Percentiles rank a stretch among this genome's conserved stretches.
These are phyloP conservation scores for Serendipita sp. DNA, from an alignment of 768 basidiomycete species.

Conservation along the genomic window DNA sequence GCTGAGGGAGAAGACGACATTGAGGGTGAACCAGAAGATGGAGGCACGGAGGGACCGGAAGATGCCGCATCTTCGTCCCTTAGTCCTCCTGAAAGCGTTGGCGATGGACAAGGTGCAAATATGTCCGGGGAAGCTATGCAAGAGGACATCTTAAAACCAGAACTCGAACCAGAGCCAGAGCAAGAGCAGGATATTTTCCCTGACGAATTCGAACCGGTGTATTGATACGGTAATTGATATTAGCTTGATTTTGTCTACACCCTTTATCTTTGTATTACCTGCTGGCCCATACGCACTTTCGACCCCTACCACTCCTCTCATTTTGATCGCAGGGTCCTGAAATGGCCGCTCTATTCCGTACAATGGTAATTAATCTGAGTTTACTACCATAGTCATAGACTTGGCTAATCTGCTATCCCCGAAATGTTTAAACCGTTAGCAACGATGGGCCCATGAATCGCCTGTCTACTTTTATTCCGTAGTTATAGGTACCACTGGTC, in stretches of 20 bases:
- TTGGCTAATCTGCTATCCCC: background rate
- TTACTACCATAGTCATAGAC: background rate
- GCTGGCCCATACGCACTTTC: background rate
- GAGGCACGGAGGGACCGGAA: background rate
- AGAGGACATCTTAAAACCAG: too few relatives aligned
- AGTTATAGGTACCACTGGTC: constrained; percentile 58
- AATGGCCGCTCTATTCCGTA: background rate
- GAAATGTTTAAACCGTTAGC: constrained; percentile 29
- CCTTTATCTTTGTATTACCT: background rate
- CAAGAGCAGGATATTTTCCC: background rate
- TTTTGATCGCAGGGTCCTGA: background rate
- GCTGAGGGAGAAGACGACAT: background rate
- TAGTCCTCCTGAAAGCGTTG: background rate
- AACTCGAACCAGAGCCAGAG: too few relatives aligned
- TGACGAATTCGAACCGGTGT: background rate
- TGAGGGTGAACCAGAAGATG: background rate
- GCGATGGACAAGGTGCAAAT: background rate
- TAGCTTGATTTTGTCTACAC: background rate
- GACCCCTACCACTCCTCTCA: background rate
- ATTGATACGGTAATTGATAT: background rate
- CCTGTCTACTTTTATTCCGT: constrained; percentile 84
- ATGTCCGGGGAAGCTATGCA: too few relatives aligned
- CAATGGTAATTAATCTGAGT: too few relatives aligned
- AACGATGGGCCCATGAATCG: constrained; percentile 80
- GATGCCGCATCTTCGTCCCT: background rate